Evolutionary conservation across 1,284 basidiomycete genomes (phyloP), one percentile per base, ranked within the genome.

Genomic region (Fomitopsis schrenkii): DNA sequence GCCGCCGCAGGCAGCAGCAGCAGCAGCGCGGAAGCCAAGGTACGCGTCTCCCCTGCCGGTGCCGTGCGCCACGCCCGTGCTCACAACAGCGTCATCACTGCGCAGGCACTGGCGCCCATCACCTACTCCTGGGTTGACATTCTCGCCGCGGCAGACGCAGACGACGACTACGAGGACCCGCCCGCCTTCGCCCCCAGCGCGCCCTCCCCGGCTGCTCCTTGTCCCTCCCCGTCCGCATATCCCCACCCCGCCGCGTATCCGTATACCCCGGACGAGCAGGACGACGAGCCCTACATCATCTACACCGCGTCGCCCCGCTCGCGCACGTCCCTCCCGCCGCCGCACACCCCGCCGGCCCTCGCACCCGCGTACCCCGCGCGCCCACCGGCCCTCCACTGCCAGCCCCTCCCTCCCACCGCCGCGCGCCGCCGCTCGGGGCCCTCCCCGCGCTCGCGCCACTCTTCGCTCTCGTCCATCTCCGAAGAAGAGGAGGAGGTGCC

Each of bases 401-500:
- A 61, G 3, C 63, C 59, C 38, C 58, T 64, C 26, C 57, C 57
- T 9, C 62, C 66, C 19, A 59, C 65, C 4, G 57, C 42, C 5
- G 61, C 22, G 5, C 55, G n/a, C 56, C 63, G 50, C 56, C 63
- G 62, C 17, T 55, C 50, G 19, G 52, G 62, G 40, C 64, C 64
- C 56, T 59, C 64, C 19, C 64, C 69, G 56, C 66, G 67, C 63
- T 71, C 71, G 42, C 67, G 69, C 53, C 67, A 68, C 60, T 70
- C 71, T n/a, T 70, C 71, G 33, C 66, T 70, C 57, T 71, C 70
- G 54, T 70, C 69, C 60, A 72, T 72, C 61, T 71, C 68, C 58
- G 71, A 72, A 62, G 71, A 71, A 45, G 68, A 66, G 45, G 64
- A 71, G 50, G 68, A 66, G 45, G 64, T 65, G 63, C 62, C 60